Conservation (phyloP, 2,329 filamentous ascomycete genomes). For the Metarhizium rileyi region DNA sequence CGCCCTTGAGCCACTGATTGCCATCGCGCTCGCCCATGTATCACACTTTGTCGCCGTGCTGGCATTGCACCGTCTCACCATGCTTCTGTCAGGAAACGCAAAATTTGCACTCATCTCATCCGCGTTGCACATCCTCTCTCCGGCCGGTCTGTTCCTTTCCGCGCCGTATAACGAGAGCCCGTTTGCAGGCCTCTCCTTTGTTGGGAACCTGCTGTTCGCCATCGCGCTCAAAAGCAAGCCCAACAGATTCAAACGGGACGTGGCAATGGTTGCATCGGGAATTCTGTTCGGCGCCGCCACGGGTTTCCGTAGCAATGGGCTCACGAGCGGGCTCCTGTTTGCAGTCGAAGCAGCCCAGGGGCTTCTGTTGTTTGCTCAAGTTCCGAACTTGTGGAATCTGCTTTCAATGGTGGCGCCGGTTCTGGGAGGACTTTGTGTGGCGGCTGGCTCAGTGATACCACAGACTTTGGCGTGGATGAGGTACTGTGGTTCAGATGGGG, state of each 20-base stretch:
- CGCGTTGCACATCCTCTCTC: conserved; percentile 70
- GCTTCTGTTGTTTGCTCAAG: conserved; percentile 15
- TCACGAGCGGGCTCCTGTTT: conserved; percentile 72
- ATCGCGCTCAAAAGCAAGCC: conserved; percentile 26
- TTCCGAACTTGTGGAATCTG: conserved; percentile 27
- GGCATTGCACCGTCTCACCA: conserved; percentile 57
- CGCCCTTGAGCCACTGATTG: conserved; percentile 39
- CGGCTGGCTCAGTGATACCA: conserved; percentile 57
- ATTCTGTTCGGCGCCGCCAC: conserved; percentile 62
- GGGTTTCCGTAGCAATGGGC: conserved; percentile 72
- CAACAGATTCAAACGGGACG: conserved; percentile 27
- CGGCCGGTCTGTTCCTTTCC: conserved; percentile 81
- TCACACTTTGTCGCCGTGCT: conserved; percentile 70
- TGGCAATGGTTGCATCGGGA: conserved; percentile 52
- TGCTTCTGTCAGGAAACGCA: conserved; percentile 40
- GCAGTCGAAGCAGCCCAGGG: conserved; percentile 46
- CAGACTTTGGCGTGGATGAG: conserved; percentile 65
- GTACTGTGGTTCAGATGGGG: conserved; percentile 45
- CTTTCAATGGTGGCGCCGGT: conserved; percentile 49
- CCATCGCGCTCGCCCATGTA: conserved; percentile 58
- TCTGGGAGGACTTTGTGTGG: conserved; percentile 58
- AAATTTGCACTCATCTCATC: conserved; percentile 59
- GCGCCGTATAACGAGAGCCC: conserved; percentile 76
- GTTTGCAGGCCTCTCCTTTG: conserved; percentile 69
- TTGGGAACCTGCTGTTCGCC: conserved; percentile 62